These are phyloP conservation scores for Pachysandra terminalis DNA, from an alignment of 164 flowering plant species.

Conservation along the genomic window DNA sequence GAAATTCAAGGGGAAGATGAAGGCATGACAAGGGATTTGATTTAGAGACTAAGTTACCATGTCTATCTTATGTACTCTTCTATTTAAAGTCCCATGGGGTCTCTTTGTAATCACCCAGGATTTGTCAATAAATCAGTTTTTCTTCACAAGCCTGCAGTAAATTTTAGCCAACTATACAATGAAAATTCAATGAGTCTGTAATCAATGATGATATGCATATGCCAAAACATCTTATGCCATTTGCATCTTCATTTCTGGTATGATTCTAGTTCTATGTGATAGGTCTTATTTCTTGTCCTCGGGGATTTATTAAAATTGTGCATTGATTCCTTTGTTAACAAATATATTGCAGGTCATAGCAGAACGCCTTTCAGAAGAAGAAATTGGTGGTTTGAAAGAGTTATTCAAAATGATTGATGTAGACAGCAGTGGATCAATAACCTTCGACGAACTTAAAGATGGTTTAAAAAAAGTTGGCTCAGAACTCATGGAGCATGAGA, in stretches of 20 bases:
- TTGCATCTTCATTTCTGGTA: no score
- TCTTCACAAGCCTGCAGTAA: no score
- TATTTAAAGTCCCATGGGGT: no score
- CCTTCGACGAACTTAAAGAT: constrained; percentile 80
- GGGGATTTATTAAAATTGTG: background rate
- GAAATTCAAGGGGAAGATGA: no score
- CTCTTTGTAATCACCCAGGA: no score
- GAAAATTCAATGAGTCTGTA: background rate
- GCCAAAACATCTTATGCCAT: background rate
- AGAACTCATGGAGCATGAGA: constrained; percentile 75
- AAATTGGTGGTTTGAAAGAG: constrained; percentile 89
- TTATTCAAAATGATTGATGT: constrained; percentile 88
- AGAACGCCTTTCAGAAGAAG: constrained; percentile 89
- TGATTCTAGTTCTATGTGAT: background rate
- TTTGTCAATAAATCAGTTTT: no score
- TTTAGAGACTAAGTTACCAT: no score
- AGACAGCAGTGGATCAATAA: constrained; percentile 80
- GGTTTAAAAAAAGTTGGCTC: constrained; percentile 83
- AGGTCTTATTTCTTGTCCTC: background rate
- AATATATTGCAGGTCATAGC: constrained; percentile 70
- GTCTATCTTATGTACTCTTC: no score
- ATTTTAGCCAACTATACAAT: background rate
- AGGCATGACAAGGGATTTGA: no score
- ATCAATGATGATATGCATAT: background rate
- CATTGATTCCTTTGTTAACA: background rate